Conservation (phyloP, 371 early-diverging fungal species). For the Mortierella sp. region DNA sequence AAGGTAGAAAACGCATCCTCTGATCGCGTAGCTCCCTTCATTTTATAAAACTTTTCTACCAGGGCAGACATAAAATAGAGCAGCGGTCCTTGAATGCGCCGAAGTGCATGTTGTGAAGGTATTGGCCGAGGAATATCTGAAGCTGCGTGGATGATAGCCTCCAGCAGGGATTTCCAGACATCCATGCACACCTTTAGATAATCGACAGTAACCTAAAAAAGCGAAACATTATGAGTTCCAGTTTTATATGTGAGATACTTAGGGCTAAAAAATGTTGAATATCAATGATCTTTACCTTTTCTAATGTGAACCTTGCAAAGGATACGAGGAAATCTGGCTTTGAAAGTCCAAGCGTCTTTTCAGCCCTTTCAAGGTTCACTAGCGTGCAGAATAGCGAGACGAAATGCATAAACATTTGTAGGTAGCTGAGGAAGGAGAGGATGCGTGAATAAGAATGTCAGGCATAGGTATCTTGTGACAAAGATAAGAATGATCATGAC, state of each 20-base stretch:
- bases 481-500: neutral
- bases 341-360: constrained; percentile 37
- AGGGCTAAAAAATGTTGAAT: neutral
- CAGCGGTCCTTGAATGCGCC: constrained; percentile 38
- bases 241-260: neutral
- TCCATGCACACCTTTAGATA: constrained; percentile 49
- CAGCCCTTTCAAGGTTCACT: constrained; percentile 48
- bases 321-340: constrained; percentile 43
- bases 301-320: constrained; percentile 50
- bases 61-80: constrained; percentile 45
- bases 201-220: constrained; percentile 44
- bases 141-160: constrained; percentile 28
- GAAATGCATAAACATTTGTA: constrained; percentile 56
- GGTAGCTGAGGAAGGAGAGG: constrained; percentile 28
- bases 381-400: constrained; percentile 48
- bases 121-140: constrained; percentile 38
- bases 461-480: neutral
- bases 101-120: constrained; percentile 29
- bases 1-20: constrained; percentile 53
- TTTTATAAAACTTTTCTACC: constrained; percentile 52
- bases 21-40: constrained; percentile 47
- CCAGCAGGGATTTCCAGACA: constrained; percentile 46
- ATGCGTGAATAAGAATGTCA: neutral
- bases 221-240: neutral
- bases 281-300: constrained; percentile 31